Conservation (phyloP, 2,329 filamentous ascomycete species). For the Hypoxylon sp. region DNA sequence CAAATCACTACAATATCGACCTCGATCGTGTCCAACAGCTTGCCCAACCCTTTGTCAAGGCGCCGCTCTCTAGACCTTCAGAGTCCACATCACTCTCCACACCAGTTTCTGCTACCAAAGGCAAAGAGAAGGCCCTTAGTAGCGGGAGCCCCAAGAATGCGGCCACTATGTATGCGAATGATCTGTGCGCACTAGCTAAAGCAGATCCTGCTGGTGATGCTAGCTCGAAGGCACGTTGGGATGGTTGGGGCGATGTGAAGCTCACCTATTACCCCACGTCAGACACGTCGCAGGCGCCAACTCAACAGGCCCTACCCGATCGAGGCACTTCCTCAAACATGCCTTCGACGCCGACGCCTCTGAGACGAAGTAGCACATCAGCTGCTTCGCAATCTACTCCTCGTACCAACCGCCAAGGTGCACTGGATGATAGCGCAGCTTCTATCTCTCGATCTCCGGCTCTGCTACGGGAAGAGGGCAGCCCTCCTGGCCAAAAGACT, state of each 20-base stretch:
- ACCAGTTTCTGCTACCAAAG: conserved; percentile 72
- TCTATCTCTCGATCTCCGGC: conserved; percentile 53
- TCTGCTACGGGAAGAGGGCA: conserved; percentile 55
- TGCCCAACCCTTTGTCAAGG: conserved; percentile 84
- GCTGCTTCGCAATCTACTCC: conserved; percentile 55
- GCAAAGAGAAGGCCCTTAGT: conserved; percentile 75
- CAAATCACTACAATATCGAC: conserved; percentile 85
- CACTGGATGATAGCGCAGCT: conserved; percentile 63
- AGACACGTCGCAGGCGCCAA: conserved; percentile 48
- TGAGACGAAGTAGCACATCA: conserved; percentile 74
- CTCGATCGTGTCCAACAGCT: conserved; percentile 87
- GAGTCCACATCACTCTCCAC: conserved; percentile 64
- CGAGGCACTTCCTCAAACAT: conserved; percentile 57
- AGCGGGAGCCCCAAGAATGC: conserved; percentile 59
- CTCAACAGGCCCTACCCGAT: conserved; percentile 44
- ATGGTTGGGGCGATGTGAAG: conserved; percentile 83
- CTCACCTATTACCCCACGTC: conserved; percentile 79
- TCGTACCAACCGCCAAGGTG: conserved; percentile 50
- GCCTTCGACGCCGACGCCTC: conserved; percentile 79
- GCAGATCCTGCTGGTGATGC: conserved; percentile 58
- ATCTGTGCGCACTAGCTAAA: conserved; percentile 80
- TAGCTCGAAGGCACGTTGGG: conserved; percentile 63
- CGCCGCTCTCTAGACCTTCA: conserved; percentile 64
- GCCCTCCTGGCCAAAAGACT: conserved; percentile 63
- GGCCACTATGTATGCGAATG: conserved; percentile 79